A percentile compares a stretch with the other conserved stretches of the same genome.
These are phyloP conservation scores for Suhomyces panamericanus DNA, from an alignment of 1,139 yeast species.

Conservation along the genomic window DNA sequence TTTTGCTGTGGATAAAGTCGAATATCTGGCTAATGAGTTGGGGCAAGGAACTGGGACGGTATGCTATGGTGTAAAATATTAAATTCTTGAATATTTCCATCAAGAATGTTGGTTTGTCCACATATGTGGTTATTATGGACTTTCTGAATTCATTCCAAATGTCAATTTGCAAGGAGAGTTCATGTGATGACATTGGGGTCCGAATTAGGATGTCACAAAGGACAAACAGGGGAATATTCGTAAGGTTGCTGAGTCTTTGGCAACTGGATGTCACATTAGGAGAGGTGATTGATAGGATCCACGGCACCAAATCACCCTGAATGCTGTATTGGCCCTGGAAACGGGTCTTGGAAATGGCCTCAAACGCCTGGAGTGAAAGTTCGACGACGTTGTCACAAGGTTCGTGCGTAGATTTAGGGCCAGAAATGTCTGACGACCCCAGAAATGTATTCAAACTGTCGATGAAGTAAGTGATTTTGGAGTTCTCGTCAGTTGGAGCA, in stretches of 20 bases:
- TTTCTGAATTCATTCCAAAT: constrained; percentile 31
- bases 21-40: constrained; percentile 20
- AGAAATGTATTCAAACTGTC: background rate
- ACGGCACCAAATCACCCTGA: constrained; percentile 21
- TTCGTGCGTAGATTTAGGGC: background rate
- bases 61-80: constrained; percentile 28
- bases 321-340: constrained; percentile 3
- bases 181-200: constrained; percentile 36
- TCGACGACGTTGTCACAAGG: background rate
- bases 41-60: constrained; percentile 24
- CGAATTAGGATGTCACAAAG: constrained; percentile 36
- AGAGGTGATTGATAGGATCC: constrained; percentile 33
- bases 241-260: constrained; percentile 23
- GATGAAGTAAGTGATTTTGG: background rate
- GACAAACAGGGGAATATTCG: constrained; percentile 40
- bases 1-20: constrained; percentile 10
- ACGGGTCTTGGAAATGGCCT: constrained; percentile 6
- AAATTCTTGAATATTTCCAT: constrained; percentile 28
- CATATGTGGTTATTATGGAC: constrained; percentile 20
- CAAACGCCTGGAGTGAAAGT: constrained; percentile 6
- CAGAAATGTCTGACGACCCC: background rate
- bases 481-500: background rate
- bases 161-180: constrained; percentile 37
- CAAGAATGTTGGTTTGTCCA: constrained; percentile 21
- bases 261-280: constrained; percentile 32